Evolutionary conservation across 2,329 filamentous ascomycete genomes (phyloP).

Genomic region (Pezizomycotina sp.): DNA sequence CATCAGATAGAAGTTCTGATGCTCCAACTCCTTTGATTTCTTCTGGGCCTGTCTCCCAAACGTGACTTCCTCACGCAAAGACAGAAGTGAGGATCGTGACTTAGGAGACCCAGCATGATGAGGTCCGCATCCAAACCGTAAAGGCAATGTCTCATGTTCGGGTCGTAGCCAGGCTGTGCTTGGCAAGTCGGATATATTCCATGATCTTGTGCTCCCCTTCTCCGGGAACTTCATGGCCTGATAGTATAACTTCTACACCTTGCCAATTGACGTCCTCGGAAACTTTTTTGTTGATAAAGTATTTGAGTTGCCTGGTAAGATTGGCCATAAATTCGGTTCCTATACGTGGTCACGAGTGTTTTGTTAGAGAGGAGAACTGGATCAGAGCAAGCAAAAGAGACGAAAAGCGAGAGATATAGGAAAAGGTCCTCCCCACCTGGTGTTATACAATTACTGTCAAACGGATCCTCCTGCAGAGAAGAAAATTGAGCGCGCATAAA

Average conservation of each 20-base stretch:
- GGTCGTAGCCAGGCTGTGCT: conserved; percentile 79
- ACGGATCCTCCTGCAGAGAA: conserved; percentile 44
- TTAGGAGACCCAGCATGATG: conserved; percentile 94
- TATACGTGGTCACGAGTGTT: too few species aligned
- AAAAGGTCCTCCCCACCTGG: conserved; percentile 51
- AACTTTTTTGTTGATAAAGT: conserved; percentile 98
- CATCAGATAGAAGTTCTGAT: conserved; percentile 96
- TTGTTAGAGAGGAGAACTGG: conserved; percentile 9
- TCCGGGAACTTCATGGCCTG: conserved; percentile 91
- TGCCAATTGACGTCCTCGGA: conserved; percentile 97
- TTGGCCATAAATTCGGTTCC: conserved; percentile 93
- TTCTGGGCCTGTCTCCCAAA: conserved; percentile 76
- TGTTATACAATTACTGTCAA: conserved; percentile 98
- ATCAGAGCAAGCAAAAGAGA: too few species aligned
- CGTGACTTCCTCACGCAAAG: conserved; percentile 93
- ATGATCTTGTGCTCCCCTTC: conserved; percentile 99
- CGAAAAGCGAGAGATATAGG: too few species aligned
- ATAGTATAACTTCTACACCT: conserved; percentile 85
- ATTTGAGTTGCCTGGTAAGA: conserved; percentile 81
- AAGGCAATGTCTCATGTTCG: conserved; percentile 87
- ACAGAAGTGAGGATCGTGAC: conserved; percentile 96
- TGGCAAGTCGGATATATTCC: conserved; percentile 97
- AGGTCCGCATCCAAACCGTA: conserved; percentile 95
- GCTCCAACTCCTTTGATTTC: conserved; percentile 90
- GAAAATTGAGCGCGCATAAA: too few species aligned